Base-by-base conservation (phyloP, 148 eudicot species). In the Nepenthes mirabilis region DNA sequence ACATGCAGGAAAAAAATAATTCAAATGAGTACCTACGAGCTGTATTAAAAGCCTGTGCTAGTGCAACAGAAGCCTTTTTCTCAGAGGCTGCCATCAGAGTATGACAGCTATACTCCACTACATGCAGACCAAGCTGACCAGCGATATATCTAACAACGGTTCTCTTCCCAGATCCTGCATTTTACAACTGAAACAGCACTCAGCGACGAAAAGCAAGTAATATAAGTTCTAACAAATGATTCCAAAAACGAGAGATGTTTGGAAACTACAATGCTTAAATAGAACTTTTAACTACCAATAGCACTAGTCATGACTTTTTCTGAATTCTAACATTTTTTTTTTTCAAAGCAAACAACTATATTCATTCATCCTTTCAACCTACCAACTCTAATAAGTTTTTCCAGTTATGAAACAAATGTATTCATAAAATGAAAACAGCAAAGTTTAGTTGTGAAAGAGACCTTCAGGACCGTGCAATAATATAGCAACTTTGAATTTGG, bases 111-210 rank as follows among this genome's bases (percentile, higher is more conserved):
- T 72, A 91, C 72, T 91, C 97, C 59, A 85, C 96, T 48, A 91
- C 86, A 77, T 91, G 97, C 66, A 91, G 82, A 57, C 97, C 97
- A 72, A 91, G 74, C 43, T 79, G 80, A 56, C 75, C 70, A 78
- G 96, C 90, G 68, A 91, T 82, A 77, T 81, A 79, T 70, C 74
- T 85, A 57, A 88, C 83, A 71, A 83, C 90, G 59, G 97, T 88
- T 70, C 86, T 80, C 81, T 88, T 91, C 43, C 97, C 97, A 72
- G 81, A 83, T 68, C 97, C 97, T 91, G 80, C 68, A 79, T 59
- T 69, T 23, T 48, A 14, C 36, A 66, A 61, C 58, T 61, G 64
- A 36, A 68, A 77, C 65, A 77, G 66, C 65, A 37, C 2, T 69
- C 35, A 52, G 34, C 49, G 34, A 50, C 14, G n/a, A 37, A 14